Evolutionary conservation across 345 rosid genomes (phyloP).

Genomic region (Gossypium stocksii): DNA sequence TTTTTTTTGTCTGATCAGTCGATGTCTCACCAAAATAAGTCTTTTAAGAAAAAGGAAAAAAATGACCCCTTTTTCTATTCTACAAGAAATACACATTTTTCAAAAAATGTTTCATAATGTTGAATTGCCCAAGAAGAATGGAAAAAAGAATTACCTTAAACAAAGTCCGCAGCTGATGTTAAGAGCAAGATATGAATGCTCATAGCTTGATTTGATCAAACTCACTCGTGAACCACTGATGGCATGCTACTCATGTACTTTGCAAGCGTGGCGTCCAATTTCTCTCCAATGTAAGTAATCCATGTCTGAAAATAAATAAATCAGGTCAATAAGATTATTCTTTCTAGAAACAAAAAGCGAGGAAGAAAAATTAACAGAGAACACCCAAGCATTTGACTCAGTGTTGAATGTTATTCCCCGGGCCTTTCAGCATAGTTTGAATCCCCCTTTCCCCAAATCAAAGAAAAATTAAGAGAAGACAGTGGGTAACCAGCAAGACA

Average conservation of each 20-base stretch:
- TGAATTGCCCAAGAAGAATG: not conserved
- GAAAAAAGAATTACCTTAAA: conserved; percentile 24
- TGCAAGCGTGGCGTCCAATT: conserved; percentile 65
- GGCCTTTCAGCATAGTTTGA: not conserved
- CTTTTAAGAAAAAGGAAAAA: not conserved
- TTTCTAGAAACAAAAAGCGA: not conserved
- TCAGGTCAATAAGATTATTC: not conserved
- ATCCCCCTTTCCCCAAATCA: not conserved
- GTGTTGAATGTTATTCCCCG: not conserved
- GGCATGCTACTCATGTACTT: conserved; percentile 31
- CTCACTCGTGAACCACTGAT: conserved; percentile 29
- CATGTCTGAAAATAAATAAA: conserved; percentile 52
- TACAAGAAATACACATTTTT: not conserved
- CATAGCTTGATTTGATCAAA: conserved; percentile 8
- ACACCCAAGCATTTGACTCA: not conserved
- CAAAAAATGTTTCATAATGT: not conserved
- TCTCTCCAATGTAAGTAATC: conserved; percentile 79
- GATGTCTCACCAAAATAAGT: not conserved
- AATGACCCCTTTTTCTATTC: not conserved
- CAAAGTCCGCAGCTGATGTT: not conserved
- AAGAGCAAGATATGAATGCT: not conserved
- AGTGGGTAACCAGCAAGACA: not conserved
- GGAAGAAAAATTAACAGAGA: not conserved
- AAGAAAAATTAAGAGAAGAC: not conserved
- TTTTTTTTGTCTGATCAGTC: not conserved